Base-by-base conservation (phyloP, 495 filamentous ascomycete genomes). In the Penicillium riverlandense region DNA sequence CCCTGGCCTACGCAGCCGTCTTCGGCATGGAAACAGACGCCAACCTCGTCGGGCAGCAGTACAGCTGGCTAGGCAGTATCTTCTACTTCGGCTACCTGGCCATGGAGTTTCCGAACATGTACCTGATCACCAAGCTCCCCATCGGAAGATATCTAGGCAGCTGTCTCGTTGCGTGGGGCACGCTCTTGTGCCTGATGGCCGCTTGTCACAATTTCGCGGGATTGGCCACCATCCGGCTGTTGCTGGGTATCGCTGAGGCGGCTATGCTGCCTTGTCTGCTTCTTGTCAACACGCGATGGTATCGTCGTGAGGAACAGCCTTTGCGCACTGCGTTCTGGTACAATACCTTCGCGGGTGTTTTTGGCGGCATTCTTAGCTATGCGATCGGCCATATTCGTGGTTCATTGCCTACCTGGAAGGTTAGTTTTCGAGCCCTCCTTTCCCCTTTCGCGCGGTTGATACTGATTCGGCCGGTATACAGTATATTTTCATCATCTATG, bases 301-400 rank as follows among this genome's bases (percentile, higher is more conserved):
- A 77, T 80, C 79, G 0, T 54, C 78, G 6, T 62, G 79, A n/a
- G 79, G 22, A 22, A 22, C 22, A 22, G 22, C 22, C 22, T 3
- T 22, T 77, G n/a, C 76, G 75, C 0, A 49, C 77, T 4, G 81
- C 77, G 78, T 83, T 80, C 47, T 70, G 77, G 0, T 77, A 74
- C 7, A 80, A 80, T 35, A 75, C 75, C 6, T 53, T 79, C 5
- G 77, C 76, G 0, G 77, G 78, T 8, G 71, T 79, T 22, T 61
- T 74, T 1, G 74, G 76, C 1, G 78, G 77, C 8, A 61, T 83
- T 2, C 52, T 83, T 0, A 76, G 76, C 1, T 82, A 80, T 50
- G 79, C 69, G 0, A 65, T 79, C 14, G 75, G 76, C 1, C 75
- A 76, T 46, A 70, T 78, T 34, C 61, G 61, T 22, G 72, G 69